Evolutionary conservation across 768 basidiomycete genomes (phyloP).

Genomic region (Leucosporidium scottii): DNA sequence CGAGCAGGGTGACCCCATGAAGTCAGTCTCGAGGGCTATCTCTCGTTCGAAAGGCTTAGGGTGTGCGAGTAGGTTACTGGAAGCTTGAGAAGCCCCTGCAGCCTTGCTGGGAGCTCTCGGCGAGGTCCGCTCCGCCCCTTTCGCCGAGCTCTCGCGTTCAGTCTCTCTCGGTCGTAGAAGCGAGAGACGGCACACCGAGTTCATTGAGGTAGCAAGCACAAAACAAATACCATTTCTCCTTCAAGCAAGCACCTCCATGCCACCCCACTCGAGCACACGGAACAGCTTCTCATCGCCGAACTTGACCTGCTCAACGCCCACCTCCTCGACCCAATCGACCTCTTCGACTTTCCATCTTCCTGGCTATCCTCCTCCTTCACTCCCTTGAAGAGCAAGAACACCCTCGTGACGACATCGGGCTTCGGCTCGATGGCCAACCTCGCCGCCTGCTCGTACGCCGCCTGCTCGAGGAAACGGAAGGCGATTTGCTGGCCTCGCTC

Average conservation of each 20-base stretch:
- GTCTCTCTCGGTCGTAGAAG: too few species aligned
- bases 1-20: too few species aligned
- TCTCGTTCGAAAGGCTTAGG: too few species aligned
- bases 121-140: too few species aligned
- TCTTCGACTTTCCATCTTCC: not conserved
- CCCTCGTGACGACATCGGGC: constrained; percentile 48
- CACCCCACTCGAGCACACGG: constrained; percentile 1
- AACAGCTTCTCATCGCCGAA: not conserved
- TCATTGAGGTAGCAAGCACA: too few species aligned
- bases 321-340: constrained; percentile 1
- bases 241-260: not conserved
- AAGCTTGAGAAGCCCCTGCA: too few species aligned
- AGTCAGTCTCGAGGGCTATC: too few species aligned
- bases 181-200: too few species aligned
- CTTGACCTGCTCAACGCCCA: not conserved
- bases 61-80: too few species aligned
- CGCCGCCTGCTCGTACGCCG: constrained; percentile 46
- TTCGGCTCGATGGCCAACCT: constrained; percentile 44
- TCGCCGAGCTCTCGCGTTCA: too few species aligned
- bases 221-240: too few species aligned
- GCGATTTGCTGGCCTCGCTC: constrained; percentile 43
- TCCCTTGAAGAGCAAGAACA: not conserved
- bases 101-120: too few species aligned
- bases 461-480: constrained; percentile 49
- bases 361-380: not conserved